phyloP scores from a whole-genome alignment of 305 asterid genomes.

The Solanum hybrid region DNA sequence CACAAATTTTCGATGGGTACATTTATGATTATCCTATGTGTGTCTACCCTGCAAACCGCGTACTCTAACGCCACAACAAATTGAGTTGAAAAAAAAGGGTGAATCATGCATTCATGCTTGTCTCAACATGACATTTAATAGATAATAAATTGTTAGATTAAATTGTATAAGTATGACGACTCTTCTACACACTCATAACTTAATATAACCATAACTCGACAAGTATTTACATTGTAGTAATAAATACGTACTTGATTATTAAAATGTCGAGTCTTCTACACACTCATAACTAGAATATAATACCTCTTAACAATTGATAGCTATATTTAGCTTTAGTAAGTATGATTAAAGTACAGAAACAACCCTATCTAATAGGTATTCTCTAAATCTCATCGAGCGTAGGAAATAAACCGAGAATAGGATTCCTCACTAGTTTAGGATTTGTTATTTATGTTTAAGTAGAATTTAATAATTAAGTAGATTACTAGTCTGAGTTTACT shows the following conservation, averaged over 20 bases:
- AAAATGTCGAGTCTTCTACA: background rate
- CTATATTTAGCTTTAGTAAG: background rate
- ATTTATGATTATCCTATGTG: background rate
- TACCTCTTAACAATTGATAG: background rate
- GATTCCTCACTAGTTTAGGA: background rate
- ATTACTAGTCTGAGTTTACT: background rate
- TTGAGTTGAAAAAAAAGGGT: background rate
- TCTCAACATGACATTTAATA: background rate
- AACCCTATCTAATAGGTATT: background rate
- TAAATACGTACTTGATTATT: background rate
- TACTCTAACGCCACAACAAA: background rate
- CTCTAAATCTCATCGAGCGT: background rate
- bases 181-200: background rate
- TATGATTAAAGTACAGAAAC: background rate
- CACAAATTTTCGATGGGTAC: background rate
- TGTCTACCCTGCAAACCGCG: background rate
- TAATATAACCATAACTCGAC: background rate
- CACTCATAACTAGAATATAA: background rate
- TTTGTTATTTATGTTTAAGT: background rate
- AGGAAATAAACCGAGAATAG: background rate
- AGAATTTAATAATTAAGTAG: no score
- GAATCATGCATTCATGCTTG: background rate
- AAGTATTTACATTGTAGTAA: background rate
- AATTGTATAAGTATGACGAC: background rate
- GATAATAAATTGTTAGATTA: background rate